phyloP scores from a whole-genome alignment of 1,284 basidiomycete species.

The Moesziomyces sp. region DNA sequence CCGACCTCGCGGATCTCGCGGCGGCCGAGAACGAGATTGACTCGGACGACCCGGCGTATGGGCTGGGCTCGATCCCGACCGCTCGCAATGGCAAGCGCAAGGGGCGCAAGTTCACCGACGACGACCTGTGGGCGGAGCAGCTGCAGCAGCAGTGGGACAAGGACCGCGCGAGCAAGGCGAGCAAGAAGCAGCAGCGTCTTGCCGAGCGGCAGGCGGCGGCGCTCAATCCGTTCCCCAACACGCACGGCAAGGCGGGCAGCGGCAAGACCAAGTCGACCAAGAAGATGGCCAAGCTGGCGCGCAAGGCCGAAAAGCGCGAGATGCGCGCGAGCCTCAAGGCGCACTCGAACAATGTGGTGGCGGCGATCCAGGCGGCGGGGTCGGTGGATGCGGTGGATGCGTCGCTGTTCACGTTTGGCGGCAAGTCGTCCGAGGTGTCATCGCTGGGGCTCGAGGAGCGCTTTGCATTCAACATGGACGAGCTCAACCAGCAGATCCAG shows the following conservation, averaged over 20 bases:
- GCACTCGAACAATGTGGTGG: conserved; percentile 38
- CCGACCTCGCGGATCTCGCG: conserved; percentile 73
- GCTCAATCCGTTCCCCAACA: conserved; percentile 69
- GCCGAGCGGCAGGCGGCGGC: conserved; percentile 71
- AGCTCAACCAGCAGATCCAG: conserved; percentile 59
- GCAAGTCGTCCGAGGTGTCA: conserved; percentile 15
- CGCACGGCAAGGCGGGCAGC: conserved; percentile 48
- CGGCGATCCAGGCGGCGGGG: conserved; percentile 30
- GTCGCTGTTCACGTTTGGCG: conserved; percentile 28
- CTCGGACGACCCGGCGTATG: conserved; percentile 64
- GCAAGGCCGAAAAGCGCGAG: conserved; percentile 47
- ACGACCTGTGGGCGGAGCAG: conserved; percentile 73
- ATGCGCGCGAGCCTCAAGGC: conserved; percentile 44
- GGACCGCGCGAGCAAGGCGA: conserved; percentile 52
- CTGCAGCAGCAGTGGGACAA: conserved; percentile 73
- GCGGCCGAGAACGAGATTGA: conserved; percentile 48
- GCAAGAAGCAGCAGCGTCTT: conserved; percentile 50
- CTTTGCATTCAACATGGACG: conserved; percentile 51
- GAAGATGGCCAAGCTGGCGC: conserved; percentile 52
- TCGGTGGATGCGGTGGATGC: conserved; percentile 37
- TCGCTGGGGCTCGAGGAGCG: conserved; percentile 31
- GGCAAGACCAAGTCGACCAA: conserved; percentile 49
- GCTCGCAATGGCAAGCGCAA: conserved; percentile 49
- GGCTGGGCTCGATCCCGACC: conserved; percentile 43
- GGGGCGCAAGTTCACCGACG: conserved; percentile 73